Evolutionary conservation across 306 rosid genomes (phyloP), one percentile per base, ranked within the genome.

Genomic region (Castanea mollissima): DNA sequence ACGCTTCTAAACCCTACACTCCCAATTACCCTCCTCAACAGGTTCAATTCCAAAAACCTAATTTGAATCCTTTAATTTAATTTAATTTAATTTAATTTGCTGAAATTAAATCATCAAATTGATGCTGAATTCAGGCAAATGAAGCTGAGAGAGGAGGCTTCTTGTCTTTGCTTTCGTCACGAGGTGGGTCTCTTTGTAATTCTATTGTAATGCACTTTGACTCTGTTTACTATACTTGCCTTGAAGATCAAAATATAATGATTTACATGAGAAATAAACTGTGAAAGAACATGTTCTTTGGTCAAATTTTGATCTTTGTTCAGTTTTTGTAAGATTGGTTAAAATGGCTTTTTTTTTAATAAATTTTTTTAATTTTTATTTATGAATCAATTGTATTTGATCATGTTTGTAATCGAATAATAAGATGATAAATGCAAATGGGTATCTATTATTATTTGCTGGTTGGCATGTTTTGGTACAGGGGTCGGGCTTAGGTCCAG

Each of bases 181-280:
- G 76, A 89, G 99, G 99, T 91, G 87, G 99, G 99, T 91, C 83
- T 76, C 54, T 58, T 25, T 54, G 14, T 55, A 41, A 41, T 41
- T 41, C 46, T 41, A 41, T 67, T 74, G 55, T 71, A 49, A 49
- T 32, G 23, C 5, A 46, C 23, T 32, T 55, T 32, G 0, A 3
- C 2, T 55, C 18, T 55, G 5, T 11, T 69, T 41, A 8, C 46
- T 41, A 41, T 8, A 41, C 46, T 10, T 41, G 46, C 1, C 46
- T 41, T 41, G 46, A 41, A 41, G 46, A 41, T 41, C 46, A 41
- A 32, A 21, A 11, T 32, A 21, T 64, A 16, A 5, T 32, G 0
- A 32, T 32, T 31, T 31, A 31, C 21, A 1, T 32, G 71, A 65
- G 49, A 18, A 31, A 32, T 16, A 1, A 7, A 31, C 23, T 8